Conservation (phyloP, 2,329 filamentous ascomycete species). For the Beauveria brongniartii region DNA sequence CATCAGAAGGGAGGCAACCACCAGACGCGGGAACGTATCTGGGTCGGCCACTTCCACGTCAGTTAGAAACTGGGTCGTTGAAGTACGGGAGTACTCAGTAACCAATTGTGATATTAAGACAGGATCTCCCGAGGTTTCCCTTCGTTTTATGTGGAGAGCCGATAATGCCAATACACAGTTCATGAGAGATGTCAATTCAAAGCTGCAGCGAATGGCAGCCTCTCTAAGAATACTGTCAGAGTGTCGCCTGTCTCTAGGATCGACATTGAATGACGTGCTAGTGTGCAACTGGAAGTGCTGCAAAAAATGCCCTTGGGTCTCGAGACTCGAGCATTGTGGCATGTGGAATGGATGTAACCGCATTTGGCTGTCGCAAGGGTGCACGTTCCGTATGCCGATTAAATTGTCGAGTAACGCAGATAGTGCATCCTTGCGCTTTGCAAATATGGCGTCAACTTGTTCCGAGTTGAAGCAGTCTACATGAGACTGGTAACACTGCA, state of each 20-base stretch:
- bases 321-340: not conserved
- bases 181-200: not conserved
- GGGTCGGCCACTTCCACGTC: constrained; percentile 36
- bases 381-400: not conserved
- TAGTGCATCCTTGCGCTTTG: not conserved
- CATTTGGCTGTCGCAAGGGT: not conserved
- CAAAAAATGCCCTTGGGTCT: not conserved
- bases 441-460: not conserved
- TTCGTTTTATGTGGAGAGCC: not conserved
- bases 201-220: not conserved
- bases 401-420: not conserved
- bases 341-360: not conserved
- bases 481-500: not conserved
- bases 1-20: constrained; percentile 44
- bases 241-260: not conserved
- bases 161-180: not conserved
- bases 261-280: constrained; percentile 3
- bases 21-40: constrained; percentile 38
- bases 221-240: not conserved
- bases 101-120: not conserved
- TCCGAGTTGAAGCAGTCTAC: not conserved
- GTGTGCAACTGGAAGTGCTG: not conserved
- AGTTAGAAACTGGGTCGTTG: not conserved
- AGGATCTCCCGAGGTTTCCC: not conserved
- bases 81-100: not conserved